Evolutionary conservation across 169 alveolate genomes (phyloP).

Genomic region (Eimeria maxima): DNA sequence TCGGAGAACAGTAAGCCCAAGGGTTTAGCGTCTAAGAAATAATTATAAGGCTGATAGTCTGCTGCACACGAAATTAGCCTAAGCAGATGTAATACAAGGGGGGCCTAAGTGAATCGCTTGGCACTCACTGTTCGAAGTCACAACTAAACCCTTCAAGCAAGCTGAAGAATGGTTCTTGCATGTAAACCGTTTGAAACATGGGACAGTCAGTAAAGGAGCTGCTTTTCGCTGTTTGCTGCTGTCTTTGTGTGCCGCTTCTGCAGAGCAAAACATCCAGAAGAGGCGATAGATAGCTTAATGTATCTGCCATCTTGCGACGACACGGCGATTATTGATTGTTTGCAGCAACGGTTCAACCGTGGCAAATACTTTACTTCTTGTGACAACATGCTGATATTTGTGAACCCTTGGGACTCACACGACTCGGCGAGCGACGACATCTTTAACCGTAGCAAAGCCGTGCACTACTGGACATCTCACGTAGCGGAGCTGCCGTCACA

Average conservation of each 20-base stretch:
- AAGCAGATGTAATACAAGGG: background rate
- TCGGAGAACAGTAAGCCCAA: background rate
- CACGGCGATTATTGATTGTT: slow-evolving; percentile 59
- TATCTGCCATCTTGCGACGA: slow-evolving; percentile 70
- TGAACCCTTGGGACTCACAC: slow-evolving; percentile 67
- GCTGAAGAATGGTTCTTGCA: background rate
- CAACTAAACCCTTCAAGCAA: background rate
- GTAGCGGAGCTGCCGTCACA: slow-evolving; percentile 61
- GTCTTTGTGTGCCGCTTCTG: background rate
- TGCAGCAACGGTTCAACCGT: slow-evolving; percentile 70
- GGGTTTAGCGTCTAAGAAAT: background rate
- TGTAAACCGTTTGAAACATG: background rate
- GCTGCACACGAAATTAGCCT: background rate
- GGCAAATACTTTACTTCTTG: slow-evolving; percentile 60
- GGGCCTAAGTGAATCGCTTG: background rate
- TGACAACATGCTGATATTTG: slow-evolving; percentile 73
- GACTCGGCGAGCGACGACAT: background rate
- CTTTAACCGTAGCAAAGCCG: slow-evolving; percentile 40
- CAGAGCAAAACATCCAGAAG: slow-evolving; percentile 48
- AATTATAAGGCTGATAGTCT: background rate
- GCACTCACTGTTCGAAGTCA: background rate
- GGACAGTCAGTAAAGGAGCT: background rate
- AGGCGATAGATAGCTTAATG: slow-evolving; percentile 59
- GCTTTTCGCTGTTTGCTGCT: background rate
- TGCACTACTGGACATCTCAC: slow-evolving; percentile 71